Percentiles rank a stretch among this genome's conserved stretches.
phyloP scores from a whole-genome alignment of 129 eudicot genomes.

The sunflower (Helianthus annuus) region HanXRQr2.0-SUNRISE NC_035433.2:143337529-143338028 shows the following conservation, averaged over 20 bases:
- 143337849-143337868: too few species aligned
- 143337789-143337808: neutral
- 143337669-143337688: neutral
- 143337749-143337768: neutral
- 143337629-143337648: neutral
- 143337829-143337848: too few species aligned
- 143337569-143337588: conserved; percentile 16
- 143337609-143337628: neutral
- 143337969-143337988: conserved; percentile 25
- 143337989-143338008: conserved; percentile 23
- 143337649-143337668: neutral
- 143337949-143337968: conserved; percentile 20
- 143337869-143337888: neutral
- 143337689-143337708: too few species aligned
- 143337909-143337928: neutral
- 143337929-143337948: neutral
- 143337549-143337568: conserved; percentile 30
- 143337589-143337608: neutral
- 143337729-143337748: too few species aligned
- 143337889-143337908: conserved; percentile 14
- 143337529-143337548: too few species aligned
- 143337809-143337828: neutral
- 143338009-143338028: conserved; percentile 23
- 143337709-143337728: too few species aligned
- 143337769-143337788: neutral